Conservation (phyloP, 1,284 basidiomycete species). For the Ganoderma boninense region DNA sequence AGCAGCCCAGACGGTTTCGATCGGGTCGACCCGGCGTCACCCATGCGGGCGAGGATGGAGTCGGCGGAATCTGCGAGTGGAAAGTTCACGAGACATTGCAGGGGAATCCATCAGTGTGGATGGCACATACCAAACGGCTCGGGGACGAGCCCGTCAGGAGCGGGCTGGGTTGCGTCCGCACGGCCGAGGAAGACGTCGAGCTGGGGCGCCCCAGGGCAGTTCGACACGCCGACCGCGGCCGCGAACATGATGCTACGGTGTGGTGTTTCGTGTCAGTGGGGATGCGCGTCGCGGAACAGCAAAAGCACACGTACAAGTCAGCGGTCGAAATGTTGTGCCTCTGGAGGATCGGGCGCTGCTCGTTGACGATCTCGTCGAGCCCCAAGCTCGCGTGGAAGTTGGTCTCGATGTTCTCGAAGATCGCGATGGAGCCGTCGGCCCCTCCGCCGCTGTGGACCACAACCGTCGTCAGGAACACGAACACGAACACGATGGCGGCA, state of each 20-base stretch:
- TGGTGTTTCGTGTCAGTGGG: not conserved
- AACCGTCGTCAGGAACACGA: not conserved
- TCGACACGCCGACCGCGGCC: slow-evolving; percentile 39
- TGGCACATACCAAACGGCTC: slow-evolving; percentile 43
- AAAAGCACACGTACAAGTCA: slow-evolving; percentile 30
- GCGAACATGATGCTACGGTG: slow-evolving; percentile 43
- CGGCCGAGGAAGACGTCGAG: slow-evolving; percentile 44
- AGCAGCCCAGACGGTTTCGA: slow-evolving; percentile 53
- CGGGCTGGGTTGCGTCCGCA: slow-evolving; percentile 35
- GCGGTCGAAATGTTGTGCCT: slow-evolving; percentile 36
- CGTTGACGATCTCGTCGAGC: slow-evolving; percentile 29
- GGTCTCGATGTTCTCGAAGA: slow-evolving; percentile 35
- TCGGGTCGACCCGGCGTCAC: slow-evolving; percentile 42
- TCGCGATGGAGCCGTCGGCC: slow-evolving; percentile 38
- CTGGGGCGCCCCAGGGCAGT: slow-evolving; percentile 44
- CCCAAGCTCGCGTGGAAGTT: slow-evolving; percentile 37
- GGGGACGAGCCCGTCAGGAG: slow-evolving; percentile 49
- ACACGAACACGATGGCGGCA: too few species aligned
- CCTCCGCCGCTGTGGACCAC: slow-evolving; percentile 33
- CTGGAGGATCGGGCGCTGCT: slow-evolving; percentile 33
- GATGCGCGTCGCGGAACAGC: too few species aligned
- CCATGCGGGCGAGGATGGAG: slow-evolving; percentile 37
- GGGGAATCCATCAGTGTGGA: not conserved
- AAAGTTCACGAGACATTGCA: not conserved
- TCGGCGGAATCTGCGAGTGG: slow-evolving; percentile 35